These are phyloP conservation scores for Pythium guiyangense DNA, from an alignment of 352 stramenopile species.

Conservation along the genomic window DNA sequence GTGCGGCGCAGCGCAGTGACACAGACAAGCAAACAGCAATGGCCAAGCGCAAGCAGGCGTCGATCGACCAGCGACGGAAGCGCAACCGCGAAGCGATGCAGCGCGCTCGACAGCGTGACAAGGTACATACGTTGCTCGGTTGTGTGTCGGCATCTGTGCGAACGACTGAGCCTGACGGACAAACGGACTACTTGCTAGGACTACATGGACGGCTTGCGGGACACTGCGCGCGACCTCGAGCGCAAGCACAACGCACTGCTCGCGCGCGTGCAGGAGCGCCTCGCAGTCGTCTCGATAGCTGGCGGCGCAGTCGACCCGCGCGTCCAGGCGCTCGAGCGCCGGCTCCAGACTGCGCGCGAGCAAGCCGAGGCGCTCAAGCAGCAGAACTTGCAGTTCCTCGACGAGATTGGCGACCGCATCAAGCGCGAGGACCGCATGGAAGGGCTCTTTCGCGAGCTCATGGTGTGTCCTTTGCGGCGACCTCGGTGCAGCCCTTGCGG, in stretches of 20 bases:
- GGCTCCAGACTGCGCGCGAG: conserved; percentile 25
- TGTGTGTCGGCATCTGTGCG: too few relatives aligned
- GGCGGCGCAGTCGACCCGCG: conserved; percentile 6
- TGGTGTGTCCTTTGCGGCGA: conserved; percentile 13
- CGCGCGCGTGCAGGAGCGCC: conserved; percentile 26
- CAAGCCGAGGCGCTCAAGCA: conserved; percentile 32
- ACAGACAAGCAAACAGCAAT: not conserved
- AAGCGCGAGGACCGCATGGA: conserved; percentile 55
- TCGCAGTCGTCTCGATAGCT: conserved; percentile 15
- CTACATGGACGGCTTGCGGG: conserved; percentile 39
- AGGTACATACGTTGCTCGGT: conserved; percentile 6
- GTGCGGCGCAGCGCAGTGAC: not conserved
- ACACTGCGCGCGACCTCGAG: conserved; percentile 26
- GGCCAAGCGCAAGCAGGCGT: conserved; percentile 19
- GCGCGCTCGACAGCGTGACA: conserved; percentile 40
- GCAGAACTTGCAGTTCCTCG: conserved; percentile 43
- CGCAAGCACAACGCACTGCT: conserved; percentile 31
- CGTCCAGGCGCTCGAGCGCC: conserved; percentile 20
- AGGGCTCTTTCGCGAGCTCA: conserved; percentile 41
- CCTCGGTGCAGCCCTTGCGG: too few relatives aligned
- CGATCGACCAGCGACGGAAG: conserved; percentile 40
- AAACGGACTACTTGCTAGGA: too few relatives aligned
- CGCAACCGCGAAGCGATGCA: conserved; percentile 65
- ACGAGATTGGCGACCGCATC: conserved; percentile 39
- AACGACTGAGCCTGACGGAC: too few relatives aligned